Base-by-base conservation (phyloP, 1,139 yeast species). In the Suhomyces choctaworum region DNA sequence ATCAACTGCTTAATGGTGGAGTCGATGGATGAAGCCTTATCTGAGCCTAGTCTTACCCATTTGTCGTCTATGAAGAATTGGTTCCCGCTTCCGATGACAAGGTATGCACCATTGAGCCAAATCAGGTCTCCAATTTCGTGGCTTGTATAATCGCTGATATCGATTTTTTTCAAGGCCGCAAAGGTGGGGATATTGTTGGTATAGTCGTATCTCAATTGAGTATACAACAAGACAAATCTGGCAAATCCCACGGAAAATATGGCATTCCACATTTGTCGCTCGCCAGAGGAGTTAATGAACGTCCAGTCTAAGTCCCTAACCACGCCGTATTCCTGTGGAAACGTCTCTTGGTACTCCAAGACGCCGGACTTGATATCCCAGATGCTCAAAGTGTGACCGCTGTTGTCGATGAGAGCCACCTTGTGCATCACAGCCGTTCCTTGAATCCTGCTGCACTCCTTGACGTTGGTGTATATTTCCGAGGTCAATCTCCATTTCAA, bases 31-130 rank as follows among this genome's bases (percentile, higher is more conserved):
- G 40, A 49, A 32, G 54, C 54, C 15, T 48, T 45, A 4, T 58
- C 48, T 2, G 56, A 49, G 1, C 64, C 70, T 28, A 70, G 42
- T 32, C 57, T 54, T 10, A 70, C 60, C 70, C 75, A 64, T 48
- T 83, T 80, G 52, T 88, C 95, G 42, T 85, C 87, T 33, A 89
- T 73, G 50, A 85, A 88, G 32, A 90, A 72, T 55, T 89, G 97
- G 55, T 90, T 90, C 1, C 97, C 97, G 14, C 94, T 73, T 4
- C 94, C 97, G 39, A 87, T 78, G 1, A 87, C 90, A 42, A 89
- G 70, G 22, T 80, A 75, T 1, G 95, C 96, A 47, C 82, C 79
- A 37, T 76, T 72, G 40, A 90, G 64, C 97, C 97, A 90, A 7
- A 85, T 70, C 24, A 94, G 83, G 55, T 90, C 97, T 4, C 96